Conservation (phyloP, 2,329 filamentous ascomycete genomes). For the Davidsoniella eucalypti region DNA sequence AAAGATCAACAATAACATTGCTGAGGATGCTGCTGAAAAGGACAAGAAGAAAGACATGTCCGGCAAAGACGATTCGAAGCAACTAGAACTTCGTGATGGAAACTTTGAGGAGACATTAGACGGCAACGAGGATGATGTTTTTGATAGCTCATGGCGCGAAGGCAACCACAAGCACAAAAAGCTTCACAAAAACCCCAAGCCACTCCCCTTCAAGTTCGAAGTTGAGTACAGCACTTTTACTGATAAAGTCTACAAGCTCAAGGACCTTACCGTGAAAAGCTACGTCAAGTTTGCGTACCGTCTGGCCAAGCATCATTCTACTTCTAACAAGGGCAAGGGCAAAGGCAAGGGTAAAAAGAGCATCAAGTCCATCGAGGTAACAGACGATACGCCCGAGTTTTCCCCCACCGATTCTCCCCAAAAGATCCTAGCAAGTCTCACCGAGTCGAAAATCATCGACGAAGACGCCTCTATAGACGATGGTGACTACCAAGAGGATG, state of each 20-base stretch:
- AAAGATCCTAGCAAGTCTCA: neutral
- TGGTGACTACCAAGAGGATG: constrained; percentile 17
- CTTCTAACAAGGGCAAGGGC: constrained; percentile 9
- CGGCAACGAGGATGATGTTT: constrained; percentile 13
- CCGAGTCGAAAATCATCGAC: constrained; percentile 15
- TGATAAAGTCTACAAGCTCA: constrained; percentile 57
- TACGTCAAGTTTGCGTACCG: constrained; percentile 64
- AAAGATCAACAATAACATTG: constrained; percentile 59
- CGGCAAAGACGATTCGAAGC: neutral
- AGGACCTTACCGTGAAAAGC: constrained; percentile 71
- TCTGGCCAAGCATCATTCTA: constrained; percentile 40
- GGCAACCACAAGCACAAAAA: constrained; percentile 47
- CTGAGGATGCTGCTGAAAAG: constrained; percentile 12
- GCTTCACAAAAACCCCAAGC: constrained; percentile 35
- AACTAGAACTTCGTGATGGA: constrained; percentile 15
- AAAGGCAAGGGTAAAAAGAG: neutral
- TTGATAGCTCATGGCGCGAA: constrained; percentile 39
- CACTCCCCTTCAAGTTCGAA: constrained; percentile 54
- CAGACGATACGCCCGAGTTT: neutral
- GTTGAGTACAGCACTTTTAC: constrained; percentile 75
- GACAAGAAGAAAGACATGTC: constrained; percentile 15
- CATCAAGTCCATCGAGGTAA: neutral
- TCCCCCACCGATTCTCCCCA: neutral
- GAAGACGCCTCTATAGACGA: constrained; percentile 15
- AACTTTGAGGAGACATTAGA: constrained; percentile 11